Evolutionary conservation across 129 eudicot species (phyloP).

Genomic region (Calendula officinalis): DNA sequence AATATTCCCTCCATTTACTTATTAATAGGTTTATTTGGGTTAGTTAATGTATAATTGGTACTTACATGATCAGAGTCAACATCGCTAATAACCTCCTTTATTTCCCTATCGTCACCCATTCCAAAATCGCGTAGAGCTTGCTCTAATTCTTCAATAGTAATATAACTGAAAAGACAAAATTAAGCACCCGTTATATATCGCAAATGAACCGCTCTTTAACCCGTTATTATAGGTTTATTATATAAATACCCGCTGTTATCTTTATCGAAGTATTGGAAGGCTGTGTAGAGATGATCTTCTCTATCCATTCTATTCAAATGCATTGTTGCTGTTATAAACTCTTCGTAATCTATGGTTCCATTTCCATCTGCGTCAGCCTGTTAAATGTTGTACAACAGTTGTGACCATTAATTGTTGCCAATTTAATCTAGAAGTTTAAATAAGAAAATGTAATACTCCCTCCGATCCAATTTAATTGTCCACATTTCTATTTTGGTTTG

Average conservation of each 20-base stretch:
- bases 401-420: too few species aligned
- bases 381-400: neutral
- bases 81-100: conserved; percentile 73
- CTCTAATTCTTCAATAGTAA: conserved; percentile 82
- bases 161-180: conserved; percentile 43
- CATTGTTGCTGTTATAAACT: conserved; percentile 95
- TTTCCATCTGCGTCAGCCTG: conserved; percentile 97
- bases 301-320: conserved; percentile 88
- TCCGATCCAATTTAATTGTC: too few species aligned
- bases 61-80: conserved; percentile 79
- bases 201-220: too few species aligned
- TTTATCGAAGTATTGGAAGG: conserved; percentile 88
- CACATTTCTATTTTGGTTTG: too few species aligned
- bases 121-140: conserved; percentile 82
- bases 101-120: conserved; percentile 61
- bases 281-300: conserved; percentile 90
- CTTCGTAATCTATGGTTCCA: conserved; percentile 83
- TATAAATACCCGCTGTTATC: conserved; percentile 75
- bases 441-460: too few species aligned
- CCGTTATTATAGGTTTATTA: too few species aligned
- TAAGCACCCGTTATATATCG: too few species aligned
- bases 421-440: too few species aligned
- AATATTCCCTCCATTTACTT: too few species aligned
- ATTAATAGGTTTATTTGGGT: neutral
- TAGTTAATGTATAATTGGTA: neutral